Evolutionary conservation across 805 yeast species (phyloP), one percentile per base, ranked within the genome.

Genomic region (Saccharomycopsis oosterbeekiorum): DNA sequence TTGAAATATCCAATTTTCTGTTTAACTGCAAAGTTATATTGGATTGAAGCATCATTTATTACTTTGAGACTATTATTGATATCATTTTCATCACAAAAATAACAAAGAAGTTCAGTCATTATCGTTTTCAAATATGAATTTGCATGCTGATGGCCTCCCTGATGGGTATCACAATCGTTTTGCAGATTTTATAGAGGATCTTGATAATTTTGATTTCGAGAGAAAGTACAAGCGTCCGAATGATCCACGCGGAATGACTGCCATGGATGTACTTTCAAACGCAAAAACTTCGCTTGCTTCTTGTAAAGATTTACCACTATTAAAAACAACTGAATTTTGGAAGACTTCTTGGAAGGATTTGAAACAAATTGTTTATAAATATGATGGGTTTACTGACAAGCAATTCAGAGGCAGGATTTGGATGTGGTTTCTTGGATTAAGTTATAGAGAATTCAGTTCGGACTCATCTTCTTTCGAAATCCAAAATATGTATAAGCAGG

Each of bases 381-480:
- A 47, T 9, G 26, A 47, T 47, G 53, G 53, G 15, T 24, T 47
- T 26, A 47, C 53, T 8, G 53, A 47, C 6, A 21, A 24, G n/a
- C 74, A 74, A 4, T 64, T 78, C 50, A 70, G 88, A 55, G 42
- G 70, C 1, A 68, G 74, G 51, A 71, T 76, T 0, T 84, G 89
- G 89, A 85, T 86, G 0, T 36, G 76, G 3, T 67, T 84, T 15
- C 66, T 83, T 57, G 53, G 53, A 21, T 47, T 47, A 21, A 47
- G 21, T 21, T 24, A 47, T 26, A 3, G 14, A 24, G 53, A 47
- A 10, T 21, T 24, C 8, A 24, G n/a, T 26, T 2, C 34, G 24
- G 53, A 47, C 1, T 47, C 34, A 4, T 15, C 34, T 24, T 15
- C 53, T 47, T 15, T 24, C 15, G 53, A 47, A 47, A 34, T 47